A percentile compares a stretch with the other conserved stretches of the same genome.
phyloP scores from a whole-genome alignment of 352 stramenopile genomes.

The Pythium aristosporum region DNA sequence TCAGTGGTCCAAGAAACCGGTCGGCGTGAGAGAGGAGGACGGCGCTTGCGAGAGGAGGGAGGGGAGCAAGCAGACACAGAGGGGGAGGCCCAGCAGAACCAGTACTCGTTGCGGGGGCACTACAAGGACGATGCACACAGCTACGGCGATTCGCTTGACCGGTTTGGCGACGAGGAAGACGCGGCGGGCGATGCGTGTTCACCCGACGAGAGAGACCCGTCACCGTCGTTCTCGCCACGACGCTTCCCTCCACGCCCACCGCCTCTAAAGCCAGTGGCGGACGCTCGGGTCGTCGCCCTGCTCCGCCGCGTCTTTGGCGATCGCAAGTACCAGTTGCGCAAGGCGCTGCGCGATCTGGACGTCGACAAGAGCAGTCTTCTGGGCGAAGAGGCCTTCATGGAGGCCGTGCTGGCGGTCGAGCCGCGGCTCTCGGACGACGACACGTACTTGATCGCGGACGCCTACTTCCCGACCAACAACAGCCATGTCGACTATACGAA shows the following conservation, averaged over 20 bases:
- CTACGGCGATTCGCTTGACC: background rate
- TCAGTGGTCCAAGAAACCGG: background rate
- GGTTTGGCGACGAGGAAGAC: slow-evolving; percentile 9
- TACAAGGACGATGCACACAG: slow-evolving; percentile 3
- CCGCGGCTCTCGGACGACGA: slow-evolving; percentile 68
- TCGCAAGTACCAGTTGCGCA: slow-evolving; percentile 72
- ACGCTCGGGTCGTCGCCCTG: slow-evolving; percentile 41
- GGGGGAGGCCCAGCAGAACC: background rate
- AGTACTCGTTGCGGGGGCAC: background rate
- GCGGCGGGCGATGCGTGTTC: background rate
- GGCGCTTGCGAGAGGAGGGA: background rate
- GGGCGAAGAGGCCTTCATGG: slow-evolving; percentile 77
- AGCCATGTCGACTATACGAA: slow-evolving; percentile 61
- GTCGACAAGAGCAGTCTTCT: slow-evolving; percentile 51
- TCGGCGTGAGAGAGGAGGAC: slow-evolving; percentile 3
- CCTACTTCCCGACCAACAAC: slow-evolving; percentile 78
- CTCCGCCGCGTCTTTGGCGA: slow-evolving; percentile 53
- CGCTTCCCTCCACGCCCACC: background rate
- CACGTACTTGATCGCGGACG: slow-evolving; percentile 67
- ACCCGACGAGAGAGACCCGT: background rate
- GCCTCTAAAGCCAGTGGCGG: background rate
- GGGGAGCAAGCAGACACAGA: too few relatives aligned
- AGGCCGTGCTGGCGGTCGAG: slow-evolving; percentile 55
- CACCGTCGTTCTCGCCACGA: background rate
- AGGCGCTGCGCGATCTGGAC: slow-evolving; percentile 61